Conservation (phyloP, 1,284 basidiomycete species). For the Garcileccinum viscosum region DNA sequence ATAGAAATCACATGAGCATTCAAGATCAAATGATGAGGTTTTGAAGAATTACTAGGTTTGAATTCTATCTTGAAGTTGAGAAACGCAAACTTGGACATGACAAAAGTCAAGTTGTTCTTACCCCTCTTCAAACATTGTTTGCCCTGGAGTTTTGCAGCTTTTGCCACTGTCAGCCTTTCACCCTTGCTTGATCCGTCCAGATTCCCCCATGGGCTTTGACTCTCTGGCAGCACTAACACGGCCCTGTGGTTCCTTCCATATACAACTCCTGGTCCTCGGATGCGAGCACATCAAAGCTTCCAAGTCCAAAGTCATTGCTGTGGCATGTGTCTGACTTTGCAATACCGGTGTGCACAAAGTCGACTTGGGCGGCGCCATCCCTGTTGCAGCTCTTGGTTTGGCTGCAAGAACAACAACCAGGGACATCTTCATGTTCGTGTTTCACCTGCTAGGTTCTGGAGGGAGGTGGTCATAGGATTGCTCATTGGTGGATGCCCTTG, state of each 20-base stretch:
- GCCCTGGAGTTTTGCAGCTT: no score
- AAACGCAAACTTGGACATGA: no score
- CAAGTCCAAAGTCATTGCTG: conserved; percentile 28
- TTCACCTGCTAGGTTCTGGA: background rate
- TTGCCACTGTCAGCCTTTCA: conserved; percentile 15
- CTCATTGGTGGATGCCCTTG: conserved; percentile 14
- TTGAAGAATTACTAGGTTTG: no score
- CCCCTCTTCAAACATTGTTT: no score
- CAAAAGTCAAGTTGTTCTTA: background rate
- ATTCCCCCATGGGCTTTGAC: conserved; percentile 7
- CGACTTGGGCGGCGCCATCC: conserved; percentile 14
- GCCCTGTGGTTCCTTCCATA: conserved; percentile 29
- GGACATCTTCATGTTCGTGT: background rate
- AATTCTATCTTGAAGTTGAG: no score
- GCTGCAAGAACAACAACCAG: background rate
- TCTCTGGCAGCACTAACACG: conserved; percentile 12
- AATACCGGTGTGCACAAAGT: conserved; percentile 29
- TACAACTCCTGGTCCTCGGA: conserved; percentile 32
- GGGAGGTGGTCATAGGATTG: conserved; percentile 6
- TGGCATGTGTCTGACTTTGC: conserved; percentile 21
- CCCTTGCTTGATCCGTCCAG: conserved; percentile 7
- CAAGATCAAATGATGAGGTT: no score
- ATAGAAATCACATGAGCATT: no score
- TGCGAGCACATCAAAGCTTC: conserved; percentile 25
- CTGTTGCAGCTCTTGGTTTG: background rate